A percentile compares a stretch with the other conserved stretches of the same genome.
These are phyloP conservation scores for Hysterium pulicare DNA, from an alignment of 2,329 filamentous ascomycete genomes.

Conservation along the genomic window DNA sequence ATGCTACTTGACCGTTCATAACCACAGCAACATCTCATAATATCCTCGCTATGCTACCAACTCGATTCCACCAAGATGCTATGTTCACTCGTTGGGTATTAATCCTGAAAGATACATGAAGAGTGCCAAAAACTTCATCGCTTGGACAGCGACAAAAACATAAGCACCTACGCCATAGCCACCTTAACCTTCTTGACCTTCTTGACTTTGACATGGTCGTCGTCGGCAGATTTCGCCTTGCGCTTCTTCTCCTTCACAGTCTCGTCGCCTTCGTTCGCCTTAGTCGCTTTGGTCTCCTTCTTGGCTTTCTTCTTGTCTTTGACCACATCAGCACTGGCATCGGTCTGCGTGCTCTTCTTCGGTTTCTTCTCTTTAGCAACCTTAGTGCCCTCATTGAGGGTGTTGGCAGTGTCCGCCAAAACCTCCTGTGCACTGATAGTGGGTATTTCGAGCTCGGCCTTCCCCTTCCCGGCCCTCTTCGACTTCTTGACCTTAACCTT, in stretches of 20 bases:
- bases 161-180: conserved; percentile 14
- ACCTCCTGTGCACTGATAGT: neutral
- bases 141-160: too few species aligned
- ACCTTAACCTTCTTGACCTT: conserved; percentile 22
- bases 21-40: too few species aligned
- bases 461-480: conserved; percentile 21
- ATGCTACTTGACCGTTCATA: too few species aligned
- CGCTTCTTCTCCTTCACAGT: conserved; percentile 18
- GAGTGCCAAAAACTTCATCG: too few species aligned
- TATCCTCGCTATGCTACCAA: too few species aligned
- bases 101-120: too few species aligned
- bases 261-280: too few species aligned
- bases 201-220: conserved; percentile 7
- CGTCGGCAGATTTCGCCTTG: conserved; percentile 12
- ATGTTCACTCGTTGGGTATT: too few species aligned
- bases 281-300: conserved; percentile 17
- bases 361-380: conserved; percentile 23
- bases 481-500: conserved; percentile 32
- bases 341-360: conserved; percentile 25
- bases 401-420: neutral
- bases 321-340: conserved; percentile 10
- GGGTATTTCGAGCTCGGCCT: conserved; percentile 1
- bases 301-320: conserved; percentile 19
- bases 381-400: conserved; percentile 4
- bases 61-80: too few species aligned